phyloP scores from a whole-genome alignment of 2,329 filamentous ascomycete genomes.

The Lasiodiplodia citricola region DNA sequence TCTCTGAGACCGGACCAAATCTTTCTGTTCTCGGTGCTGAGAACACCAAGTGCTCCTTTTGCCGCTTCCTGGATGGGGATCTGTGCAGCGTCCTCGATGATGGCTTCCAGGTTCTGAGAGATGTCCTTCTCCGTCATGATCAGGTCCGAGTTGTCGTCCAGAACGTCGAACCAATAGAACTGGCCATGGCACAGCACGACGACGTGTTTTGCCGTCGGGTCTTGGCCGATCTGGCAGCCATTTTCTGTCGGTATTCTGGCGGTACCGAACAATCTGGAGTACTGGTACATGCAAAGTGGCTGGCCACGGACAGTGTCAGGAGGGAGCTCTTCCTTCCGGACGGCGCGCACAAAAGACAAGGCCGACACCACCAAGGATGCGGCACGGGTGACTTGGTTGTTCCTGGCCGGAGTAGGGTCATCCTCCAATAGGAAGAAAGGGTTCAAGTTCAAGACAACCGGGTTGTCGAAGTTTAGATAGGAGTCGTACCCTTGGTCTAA shows the following conservation, averaged over 20 bases:
- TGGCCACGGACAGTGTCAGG: conserved; percentile 84
- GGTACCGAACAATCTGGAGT: conserved; percentile 92
- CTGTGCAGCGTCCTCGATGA: conserved; percentile 87
- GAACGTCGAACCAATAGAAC: conserved; percentile 98
- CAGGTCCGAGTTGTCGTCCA: conserved; percentile 91
- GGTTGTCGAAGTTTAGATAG: conserved; percentile 96
- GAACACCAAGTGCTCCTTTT: conserved; percentile 89
- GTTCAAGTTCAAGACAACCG: conserved; percentile 95
- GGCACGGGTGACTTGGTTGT: conserved; percentile 94
- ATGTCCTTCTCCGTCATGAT: conserved; percentile 98
- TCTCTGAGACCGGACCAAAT: conserved; percentile 93
- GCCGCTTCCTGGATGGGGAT: conserved; percentile 92
- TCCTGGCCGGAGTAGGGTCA: conserved; percentile 93
- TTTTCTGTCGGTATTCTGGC: conserved; percentile 92
- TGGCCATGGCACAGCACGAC: conserved; percentile 94
- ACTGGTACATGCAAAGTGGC: conserved; percentile 97
- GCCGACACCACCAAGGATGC: conserved; percentile 91
- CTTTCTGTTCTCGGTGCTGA: conserved; percentile 96
- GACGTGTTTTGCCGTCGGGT: conserved; percentile 89
- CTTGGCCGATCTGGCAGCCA: conserved; percentile 94
- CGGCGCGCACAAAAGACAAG: conserved; percentile 88
- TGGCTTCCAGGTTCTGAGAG: conserved; percentile 86
- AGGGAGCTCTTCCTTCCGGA: conserved; percentile 88
- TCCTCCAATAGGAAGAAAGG: conserved; percentile 98
- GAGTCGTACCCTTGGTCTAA: conserved; percentile 85